Evolutionary conservation across 768 basidiomycete genomes (phyloP).

Genomic region (Nidula microcarpa): DNA sequence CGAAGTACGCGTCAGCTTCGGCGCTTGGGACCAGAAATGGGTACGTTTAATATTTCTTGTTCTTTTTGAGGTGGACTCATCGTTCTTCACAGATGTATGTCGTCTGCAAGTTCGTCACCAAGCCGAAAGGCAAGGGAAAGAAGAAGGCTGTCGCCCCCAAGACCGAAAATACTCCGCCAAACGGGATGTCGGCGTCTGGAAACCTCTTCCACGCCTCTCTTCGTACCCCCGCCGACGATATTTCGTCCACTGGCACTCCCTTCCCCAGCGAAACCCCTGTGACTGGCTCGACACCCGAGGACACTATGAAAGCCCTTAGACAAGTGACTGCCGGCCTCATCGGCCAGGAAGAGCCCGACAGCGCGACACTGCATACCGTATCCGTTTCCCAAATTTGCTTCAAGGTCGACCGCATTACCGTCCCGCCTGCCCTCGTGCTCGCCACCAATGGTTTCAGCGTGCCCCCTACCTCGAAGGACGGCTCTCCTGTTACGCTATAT

Average conservation of each 20-base stretch:
- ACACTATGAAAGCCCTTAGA: conserved; percentile 17
- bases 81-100: conserved; percentile 48
- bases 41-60: conserved; percentile 29
- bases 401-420: conserved; percentile 69
- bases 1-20: conserved; percentile 56
- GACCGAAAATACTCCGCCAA: conserved; percentile 2
- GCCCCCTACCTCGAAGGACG: conserved; percentile 13
- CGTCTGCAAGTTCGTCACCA: conserved; percentile 61
- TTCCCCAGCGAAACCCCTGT: conserved; percentile 6
- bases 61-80: neutral
- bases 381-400: conserved; percentile 63
- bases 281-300: conserved; percentile 8
- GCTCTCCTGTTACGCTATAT: conserved; percentile 14
- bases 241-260: conserved; percentile 18
- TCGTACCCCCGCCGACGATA: conserved; percentile 30
- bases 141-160: conserved; percentile 8
- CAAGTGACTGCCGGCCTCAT: conserved; percentile 26
- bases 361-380: conserved; percentile 58
- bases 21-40: conserved; percentile 79
- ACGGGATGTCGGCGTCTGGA: neutral
- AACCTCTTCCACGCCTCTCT: conserved; percentile 21
- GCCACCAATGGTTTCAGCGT: conserved; percentile 55
- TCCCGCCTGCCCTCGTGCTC: conserved; percentile 64
- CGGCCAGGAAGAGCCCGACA: conserved; percentile 45
- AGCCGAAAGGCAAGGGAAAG: conserved; percentile 32